These are phyloP conservation scores for Leccinum insolens DNA, from an alignment of 1,284 basidiomycete species.

Conservation along the genomic window DNA sequence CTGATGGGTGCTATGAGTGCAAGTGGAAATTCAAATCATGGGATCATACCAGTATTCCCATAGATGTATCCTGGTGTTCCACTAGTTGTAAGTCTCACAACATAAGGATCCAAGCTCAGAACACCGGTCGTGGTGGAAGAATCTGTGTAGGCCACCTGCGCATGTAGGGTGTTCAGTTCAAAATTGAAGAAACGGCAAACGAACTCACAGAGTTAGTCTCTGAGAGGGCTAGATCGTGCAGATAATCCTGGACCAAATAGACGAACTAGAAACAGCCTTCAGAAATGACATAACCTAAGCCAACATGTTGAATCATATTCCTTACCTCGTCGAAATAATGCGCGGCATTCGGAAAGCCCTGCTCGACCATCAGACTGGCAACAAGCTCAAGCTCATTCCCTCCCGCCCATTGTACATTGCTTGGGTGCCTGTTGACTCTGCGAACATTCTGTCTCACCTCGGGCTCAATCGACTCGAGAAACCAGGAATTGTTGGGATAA, in stretches of 20 bases:
- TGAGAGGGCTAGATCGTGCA: constrained; percentile 37
- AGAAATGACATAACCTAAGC: background rate
- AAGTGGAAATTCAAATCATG: background rate
- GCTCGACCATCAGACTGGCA: constrained; percentile 37
- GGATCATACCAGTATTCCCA: constrained; percentile 50
- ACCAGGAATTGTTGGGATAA: constrained; percentile 46
- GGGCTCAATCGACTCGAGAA: constrained; percentile 33
- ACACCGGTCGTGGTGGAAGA: constrained; percentile 65
- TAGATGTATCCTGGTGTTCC: constrained; percentile 56
- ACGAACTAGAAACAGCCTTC: constrained; percentile 41
- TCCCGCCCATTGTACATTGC: constrained; percentile 60
- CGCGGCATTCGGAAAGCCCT: constrained; percentile 37
- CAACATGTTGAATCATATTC: background rate
- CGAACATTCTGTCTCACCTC: constrained; percentile 64
- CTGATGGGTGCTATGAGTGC: no score
- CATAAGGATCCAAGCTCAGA: constrained; percentile 32
- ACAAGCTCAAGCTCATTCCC: constrained; percentile 66
- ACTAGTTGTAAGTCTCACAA: constrained; percentile 54
- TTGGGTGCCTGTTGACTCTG: constrained; percentile 25
- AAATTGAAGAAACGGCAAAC: background rate
- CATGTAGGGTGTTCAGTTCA: background rate
- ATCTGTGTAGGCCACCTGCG: constrained; percentile 62
- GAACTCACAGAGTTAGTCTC: constrained; percentile 47
- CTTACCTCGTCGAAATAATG: constrained; percentile 54
- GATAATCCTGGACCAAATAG: constrained; percentile 54